Percentiles rank a stretch among this genome's conserved stretches.
Evolutionary conservation across 1,284 basidiomycete genomes (phyloP).

Genomic region (Inonotus hispidus): DNA sequence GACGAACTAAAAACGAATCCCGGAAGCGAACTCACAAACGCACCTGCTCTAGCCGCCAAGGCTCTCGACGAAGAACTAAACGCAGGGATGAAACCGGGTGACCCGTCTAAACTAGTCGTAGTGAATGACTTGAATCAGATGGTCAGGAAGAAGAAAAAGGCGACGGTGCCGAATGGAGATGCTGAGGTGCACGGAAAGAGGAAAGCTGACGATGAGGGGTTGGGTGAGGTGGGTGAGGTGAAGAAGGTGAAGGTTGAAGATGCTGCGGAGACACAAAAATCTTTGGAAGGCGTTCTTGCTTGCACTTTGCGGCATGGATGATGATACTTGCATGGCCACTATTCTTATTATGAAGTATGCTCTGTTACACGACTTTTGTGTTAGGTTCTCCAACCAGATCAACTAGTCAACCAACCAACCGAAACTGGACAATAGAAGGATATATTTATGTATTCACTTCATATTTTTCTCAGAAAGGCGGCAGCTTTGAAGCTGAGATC

Average conservation of each 20-base stretch:
- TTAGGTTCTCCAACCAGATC: not conserved
- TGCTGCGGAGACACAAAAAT: conserved; percentile 9
- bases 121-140: conserved; percentile 81
- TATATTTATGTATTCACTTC: not conserved
- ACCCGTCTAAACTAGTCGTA: conserved; percentile 30
- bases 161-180: conserved; percentile 25
- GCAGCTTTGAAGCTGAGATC: conserved; percentile 43
- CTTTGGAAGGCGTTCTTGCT: not conserved
- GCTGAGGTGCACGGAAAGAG: conserved; percentile 44
- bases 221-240: conserved; percentile 23
- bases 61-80: conserved; percentile 67
- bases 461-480: conserved; percentile 21
- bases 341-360: conserved; percentile 7
- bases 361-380: not conserved
- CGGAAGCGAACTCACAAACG: conserved; percentile 49
- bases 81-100: conserved; percentile 25
- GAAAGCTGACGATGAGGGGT: conserved; percentile 54
- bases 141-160: conserved; percentile 82
- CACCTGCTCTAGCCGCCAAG: conserved; percentile 59
- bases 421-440: not conserved
- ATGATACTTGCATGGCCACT: not conserved
- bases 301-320: too few relatives aligned
- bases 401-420: not conserved
- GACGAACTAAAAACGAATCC: conserved; percentile 83
- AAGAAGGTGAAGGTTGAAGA: conserved; percentile 65